phyloP scores from a whole-genome alignment of 148 eudicot species.

The Suaeda aralocaspica region DNA sequence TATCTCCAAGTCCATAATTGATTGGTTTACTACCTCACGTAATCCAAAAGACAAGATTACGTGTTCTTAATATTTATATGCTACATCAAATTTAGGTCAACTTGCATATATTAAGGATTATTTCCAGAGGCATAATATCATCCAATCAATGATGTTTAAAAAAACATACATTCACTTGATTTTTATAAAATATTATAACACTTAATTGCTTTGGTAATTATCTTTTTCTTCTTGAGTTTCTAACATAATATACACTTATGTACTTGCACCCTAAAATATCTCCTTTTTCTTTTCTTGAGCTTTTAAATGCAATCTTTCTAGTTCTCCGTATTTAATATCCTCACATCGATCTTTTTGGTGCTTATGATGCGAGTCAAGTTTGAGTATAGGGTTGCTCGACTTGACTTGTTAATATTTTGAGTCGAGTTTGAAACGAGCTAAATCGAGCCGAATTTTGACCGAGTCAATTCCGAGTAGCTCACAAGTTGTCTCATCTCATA shows the following conservation, averaged over 20 bases:
- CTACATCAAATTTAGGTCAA: constrained; percentile 1
- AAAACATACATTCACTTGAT: constrained; percentile 16
- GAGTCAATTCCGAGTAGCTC: too few species aligned
- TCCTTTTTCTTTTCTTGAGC: neutral
- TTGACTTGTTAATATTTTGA: too few species aligned
- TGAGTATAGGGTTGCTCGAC: too few species aligned
- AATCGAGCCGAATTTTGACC: too few species aligned
- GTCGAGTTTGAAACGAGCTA: too few species aligned
- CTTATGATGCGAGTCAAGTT: too few species aligned
- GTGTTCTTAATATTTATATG: constrained; percentile 1
- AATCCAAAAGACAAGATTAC: constrained; percentile 3
- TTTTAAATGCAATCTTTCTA: neutral
- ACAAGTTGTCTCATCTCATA: too few species aligned
- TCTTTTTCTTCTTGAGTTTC: neutral
- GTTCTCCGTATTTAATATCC: neutral
- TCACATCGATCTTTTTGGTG: too few species aligned
- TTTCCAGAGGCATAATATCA: neutral
- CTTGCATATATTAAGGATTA: constrained; percentile 14
- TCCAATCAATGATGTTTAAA: neutral
- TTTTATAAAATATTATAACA: neutral
- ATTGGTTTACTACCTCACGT: neutral
- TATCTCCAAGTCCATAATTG: too few species aligned
- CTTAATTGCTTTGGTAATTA: neutral
- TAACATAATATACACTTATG: neutral
- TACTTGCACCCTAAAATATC: neutral